A percentile compares a stretch with the other conserved stretches of the same genome.
Evolutionary conservation across 179 eudicot genomes (phyloP).

Genomic region (Vitellaria paradoxa): DNA sequence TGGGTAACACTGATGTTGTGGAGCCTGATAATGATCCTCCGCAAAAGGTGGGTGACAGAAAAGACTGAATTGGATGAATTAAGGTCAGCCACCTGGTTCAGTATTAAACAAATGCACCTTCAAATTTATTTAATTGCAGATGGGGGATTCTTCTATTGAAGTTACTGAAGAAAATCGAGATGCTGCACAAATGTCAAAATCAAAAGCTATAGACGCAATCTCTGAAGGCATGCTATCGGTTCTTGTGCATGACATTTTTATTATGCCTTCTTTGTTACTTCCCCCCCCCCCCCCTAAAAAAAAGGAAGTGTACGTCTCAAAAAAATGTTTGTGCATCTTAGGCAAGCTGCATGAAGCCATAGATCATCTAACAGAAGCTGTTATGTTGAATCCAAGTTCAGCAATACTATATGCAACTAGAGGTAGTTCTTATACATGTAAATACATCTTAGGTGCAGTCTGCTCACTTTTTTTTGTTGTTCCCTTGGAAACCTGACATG

Average conservation of each 20-base stretch:
- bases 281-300: too few relatives aligned
- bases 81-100: background rate
- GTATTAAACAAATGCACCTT: background rate
- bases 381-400: conserved; percentile 71
- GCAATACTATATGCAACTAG: conserved; percentile 77
- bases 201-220: conserved; percentile 62
- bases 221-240: conserved; percentile 46
- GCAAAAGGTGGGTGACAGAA: conserved; percentile 46
- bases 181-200: conserved; percentile 57
- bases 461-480: conserved; percentile 13
- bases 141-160: conserved; percentile 78
- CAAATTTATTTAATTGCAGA: conserved; percentile 34
- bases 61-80: background rate
- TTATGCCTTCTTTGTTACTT: background rate
- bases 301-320: background rate
- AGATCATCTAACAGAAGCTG: conserved; percentile 70
- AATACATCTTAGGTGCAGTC: background rate
- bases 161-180: conserved; percentile 76
- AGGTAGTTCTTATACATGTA: conserved; percentile 37
- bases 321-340: conserved; percentile 17
- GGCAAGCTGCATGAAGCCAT: conserved; percentile 72
- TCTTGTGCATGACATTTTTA: background rate
- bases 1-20: conserved; percentile 64
- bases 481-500: conserved; percentile 11
- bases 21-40: conserved; percentile 88